Evolutionary conservation across 352 stramenopile species (phyloP).

Genomic region (Pythium angustatum): DNA sequence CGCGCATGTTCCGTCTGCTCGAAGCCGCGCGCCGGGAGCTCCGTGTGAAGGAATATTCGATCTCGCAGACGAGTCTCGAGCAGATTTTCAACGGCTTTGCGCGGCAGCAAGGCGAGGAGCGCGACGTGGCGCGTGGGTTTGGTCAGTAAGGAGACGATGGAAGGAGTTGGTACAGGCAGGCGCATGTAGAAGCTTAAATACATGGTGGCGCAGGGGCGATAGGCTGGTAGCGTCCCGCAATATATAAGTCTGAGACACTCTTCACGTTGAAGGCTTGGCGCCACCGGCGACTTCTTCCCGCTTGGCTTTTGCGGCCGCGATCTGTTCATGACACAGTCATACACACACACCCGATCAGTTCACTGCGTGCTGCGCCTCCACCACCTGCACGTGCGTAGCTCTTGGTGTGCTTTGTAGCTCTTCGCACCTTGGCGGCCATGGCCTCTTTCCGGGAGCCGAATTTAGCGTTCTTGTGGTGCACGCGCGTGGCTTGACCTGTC

Average conservation of each 20-base stretch:
- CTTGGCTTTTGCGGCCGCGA: slow-evolving; percentile 76
- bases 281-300: slow-evolving; percentile 34
- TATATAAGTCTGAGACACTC: no score
- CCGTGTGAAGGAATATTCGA: slow-evolving; percentile 69
- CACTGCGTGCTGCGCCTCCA: not conserved
- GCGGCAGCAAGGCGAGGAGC: slow-evolving; percentile 35
- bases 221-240: no score
- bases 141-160: no score
- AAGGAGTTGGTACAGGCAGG: no score
- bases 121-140: slow-evolving; percentile 14
- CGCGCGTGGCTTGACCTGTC: slow-evolving; percentile 65
- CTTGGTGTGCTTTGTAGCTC: no score
- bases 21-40: slow-evolving; percentile 45
- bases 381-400: no score
- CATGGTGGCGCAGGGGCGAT: no score
- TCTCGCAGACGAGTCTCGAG: slow-evolving; percentile 84
- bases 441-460: slow-evolving; percentile 80
- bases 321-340: slow-evolving; percentile 35
- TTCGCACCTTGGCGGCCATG: slow-evolving; percentile 68
- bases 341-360: slow-evolving; percentile 19
- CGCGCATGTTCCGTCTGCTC: slow-evolving; percentile 50
- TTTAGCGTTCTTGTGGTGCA: slow-evolving; percentile 87
- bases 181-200: no score
- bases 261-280: slow-evolving; percentile 2
- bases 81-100: slow-evolving; percentile 90